Base-by-base conservation (phyloP, 2,329 filamentous ascomycete species). In the Penicillium sp. region DNA sequence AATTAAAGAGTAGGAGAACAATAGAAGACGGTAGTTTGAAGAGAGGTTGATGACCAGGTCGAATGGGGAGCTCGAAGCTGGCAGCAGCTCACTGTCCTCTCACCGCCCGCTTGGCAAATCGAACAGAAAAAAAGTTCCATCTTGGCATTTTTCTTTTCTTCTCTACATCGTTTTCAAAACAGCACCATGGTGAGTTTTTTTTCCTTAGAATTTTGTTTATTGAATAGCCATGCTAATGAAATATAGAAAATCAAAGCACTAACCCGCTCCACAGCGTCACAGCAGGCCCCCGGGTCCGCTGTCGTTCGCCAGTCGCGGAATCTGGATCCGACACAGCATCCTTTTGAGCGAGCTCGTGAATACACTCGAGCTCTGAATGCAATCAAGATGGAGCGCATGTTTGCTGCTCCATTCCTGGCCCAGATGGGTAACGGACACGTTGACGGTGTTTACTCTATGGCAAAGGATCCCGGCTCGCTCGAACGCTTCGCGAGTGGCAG, bases 351-450 rank as follows among this genome's bases (percentile, higher is more conserved):
- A 67, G 92, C 92, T 45, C 81, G 91, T 73, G 92, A 96, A 77
- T 93, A 91, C 70, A 90, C 86, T 15, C 78, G 86, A 64, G 87
- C 87, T 12, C 78, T 90, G 58, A 89, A 91, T 83, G 92, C 92
- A 27, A 91, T 91, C 55, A 97, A 97, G 74, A 78, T 97, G 58
- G 91, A 96, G 76, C 88, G 92, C 65, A 93, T 97, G 88, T 96
- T 96, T 73, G 87, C 87, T 31, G 81, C 86, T 50, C 89, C 90
- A 4, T 96, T 96, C 68, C 77, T 99, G 42, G 89, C 83, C 1
- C 90, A 97, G 72, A 84, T 99, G 25, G 93, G 93, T 51, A 82
- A 85, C 32, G 93, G 94, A 21, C 94, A 99, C 75, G 90, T 97
- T 53, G 94, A 99, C 68, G 94, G 94, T 60, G 86, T 89, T 10